Conservation (phyloP, 768 basidiomycete genomes). For the Suillus spraguei region DNA sequence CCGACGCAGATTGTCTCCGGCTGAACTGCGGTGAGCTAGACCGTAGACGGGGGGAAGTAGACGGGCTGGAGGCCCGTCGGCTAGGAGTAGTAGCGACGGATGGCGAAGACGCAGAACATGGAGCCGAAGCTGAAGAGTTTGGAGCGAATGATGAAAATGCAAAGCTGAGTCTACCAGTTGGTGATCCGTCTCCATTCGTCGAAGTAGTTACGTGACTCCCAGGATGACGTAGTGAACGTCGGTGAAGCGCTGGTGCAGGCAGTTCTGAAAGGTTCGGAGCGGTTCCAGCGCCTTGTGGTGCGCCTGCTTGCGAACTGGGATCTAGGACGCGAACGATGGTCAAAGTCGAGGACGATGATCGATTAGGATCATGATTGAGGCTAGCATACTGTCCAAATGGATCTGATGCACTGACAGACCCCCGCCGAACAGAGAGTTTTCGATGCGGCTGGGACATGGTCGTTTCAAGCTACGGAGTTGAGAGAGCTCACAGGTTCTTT, state of each 20-base stretch:
- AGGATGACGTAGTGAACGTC: constrained; percentile 34
- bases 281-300: constrained; percentile 2
- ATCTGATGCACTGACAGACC: constrained; percentile 69
- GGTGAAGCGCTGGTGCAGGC: constrained; percentile 28
- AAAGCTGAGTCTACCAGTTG: constrained; percentile 51
- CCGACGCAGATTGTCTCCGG: constrained; percentile 34
- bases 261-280: constrained; percentile 26
- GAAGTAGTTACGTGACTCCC: constrained; percentile 32
- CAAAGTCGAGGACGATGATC: constrained; percentile 62
- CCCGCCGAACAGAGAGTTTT: constrained; percentile 58
- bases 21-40: constrained; percentile 44
- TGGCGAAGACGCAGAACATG: constrained; percentile 22
- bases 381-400: constrained; percentile 61
- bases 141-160: constrained; percentile 66
- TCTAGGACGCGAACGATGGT: constrained; percentile 73
- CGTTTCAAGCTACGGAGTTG: not conserved
- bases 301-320: constrained; percentile 25
- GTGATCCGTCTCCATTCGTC: constrained; percentile 23
- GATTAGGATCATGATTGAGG: constrained; percentile 53
- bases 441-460: constrained; percentile 23
- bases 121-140: constrained; percentile 21
- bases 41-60: constrained; percentile 47
- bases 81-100: constrained; percentile 33
- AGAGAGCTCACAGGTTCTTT: not conserved
- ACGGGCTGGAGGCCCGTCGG: constrained; percentile 36